Evolutionary conservation across 805 yeast genomes (phyloP).

Genomic region (Maudiozyma bulderi): DNA sequence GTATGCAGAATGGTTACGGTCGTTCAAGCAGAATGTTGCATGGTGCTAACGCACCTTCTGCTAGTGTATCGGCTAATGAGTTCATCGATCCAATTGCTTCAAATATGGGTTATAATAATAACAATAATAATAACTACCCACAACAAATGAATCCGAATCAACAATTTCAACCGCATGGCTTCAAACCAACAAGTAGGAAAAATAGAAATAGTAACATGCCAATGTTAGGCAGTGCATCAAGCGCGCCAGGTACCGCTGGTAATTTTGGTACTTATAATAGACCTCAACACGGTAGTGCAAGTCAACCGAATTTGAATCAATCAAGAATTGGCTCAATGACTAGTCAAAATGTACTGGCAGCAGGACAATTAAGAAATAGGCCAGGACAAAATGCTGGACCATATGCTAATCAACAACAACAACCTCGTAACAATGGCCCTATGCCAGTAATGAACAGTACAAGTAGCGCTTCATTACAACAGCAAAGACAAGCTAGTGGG

Average conservation of each 20-base stretch:
- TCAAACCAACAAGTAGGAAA: slow-evolving; percentile 30
- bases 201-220: slow-evolving; percentile 29
- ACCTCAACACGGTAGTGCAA: slow-evolving; percentile 6
- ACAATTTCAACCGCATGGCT: slow-evolving; percentile 13
- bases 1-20: slow-evolving; percentile 5
- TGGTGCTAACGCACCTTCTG: slow-evolving; percentile 17
- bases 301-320: slow-evolving; percentile 6
- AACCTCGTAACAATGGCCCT: not conserved
- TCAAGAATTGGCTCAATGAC: slow-evolving; percentile 22
- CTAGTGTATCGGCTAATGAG: slow-evolving; percentile 12
- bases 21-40: slow-evolving; percentile 22
- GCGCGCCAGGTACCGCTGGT: slow-evolving; percentile 6
- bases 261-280: slow-evolving; percentile 3
- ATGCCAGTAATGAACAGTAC: not conserved
- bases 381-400: slow-evolving; percentile 4
- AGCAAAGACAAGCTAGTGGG: slow-evolving; percentile 18
- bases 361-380: slow-evolving; percentile 11
- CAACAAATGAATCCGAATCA: slow-evolving; percentile 1
- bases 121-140: not conserved
- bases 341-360: slow-evolving; percentile 13
- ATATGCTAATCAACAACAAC: not conserved
- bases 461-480: slow-evolving; percentile 6
- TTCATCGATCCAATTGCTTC: slow-evolving; percentile 15
- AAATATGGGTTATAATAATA: not conserved
- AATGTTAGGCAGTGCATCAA: slow-evolving; percentile 26